Conservation (phyloP, 2,329 filamentous ascomycete genomes). For the Bipolaris bicolor region DNA sequence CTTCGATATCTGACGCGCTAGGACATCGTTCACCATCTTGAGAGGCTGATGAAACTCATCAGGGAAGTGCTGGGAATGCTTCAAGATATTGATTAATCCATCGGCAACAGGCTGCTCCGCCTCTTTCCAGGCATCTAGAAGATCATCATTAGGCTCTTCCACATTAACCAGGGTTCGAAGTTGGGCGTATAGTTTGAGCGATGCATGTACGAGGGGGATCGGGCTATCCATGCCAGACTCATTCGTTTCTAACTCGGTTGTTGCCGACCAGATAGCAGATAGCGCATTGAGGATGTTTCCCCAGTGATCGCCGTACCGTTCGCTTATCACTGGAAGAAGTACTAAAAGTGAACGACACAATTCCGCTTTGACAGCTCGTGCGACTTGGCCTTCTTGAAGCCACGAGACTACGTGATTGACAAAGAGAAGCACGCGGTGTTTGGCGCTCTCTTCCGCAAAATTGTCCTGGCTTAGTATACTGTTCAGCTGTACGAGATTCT, state of each 20-base stretch:
- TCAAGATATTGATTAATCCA: constrained; percentile 69
- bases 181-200: constrained; percentile 71
- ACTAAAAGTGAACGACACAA: constrained; percentile 59
- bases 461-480: constrained; percentile 58
- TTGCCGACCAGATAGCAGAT: constrained; percentile 45
- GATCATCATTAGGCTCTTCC: constrained; percentile 81
- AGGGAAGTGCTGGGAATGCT: constrained; percentile 56
- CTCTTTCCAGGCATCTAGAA: constrained; percentile 74
- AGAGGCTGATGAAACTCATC: constrained; percentile 68
- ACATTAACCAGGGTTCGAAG: constrained; percentile 63
- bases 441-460: constrained; percentile 57
- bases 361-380: constrained; percentile 61
- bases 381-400: constrained; percentile 62
- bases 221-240: constrained; percentile 37
- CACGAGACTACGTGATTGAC: constrained; percentile 78
- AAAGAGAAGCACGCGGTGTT: constrained; percentile 78
- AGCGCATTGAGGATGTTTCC: constrained; percentile 54
- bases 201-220: constrained; percentile 69
- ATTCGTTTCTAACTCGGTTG: constrained; percentile 32
- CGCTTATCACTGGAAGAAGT: constrained; percentile 74
- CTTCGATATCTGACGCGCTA: constrained; percentile 71
- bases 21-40: constrained; percentile 74
- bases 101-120: constrained; percentile 62
- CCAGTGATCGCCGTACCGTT: constrained; percentile 92
- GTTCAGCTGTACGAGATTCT: constrained; percentile 61